Percentiles rank a stretch among this genome's conserved stretches.
phyloP scores from a whole-genome alignment of 768 basidiomycete genomes.

The Agaricus blazei region DNA sequence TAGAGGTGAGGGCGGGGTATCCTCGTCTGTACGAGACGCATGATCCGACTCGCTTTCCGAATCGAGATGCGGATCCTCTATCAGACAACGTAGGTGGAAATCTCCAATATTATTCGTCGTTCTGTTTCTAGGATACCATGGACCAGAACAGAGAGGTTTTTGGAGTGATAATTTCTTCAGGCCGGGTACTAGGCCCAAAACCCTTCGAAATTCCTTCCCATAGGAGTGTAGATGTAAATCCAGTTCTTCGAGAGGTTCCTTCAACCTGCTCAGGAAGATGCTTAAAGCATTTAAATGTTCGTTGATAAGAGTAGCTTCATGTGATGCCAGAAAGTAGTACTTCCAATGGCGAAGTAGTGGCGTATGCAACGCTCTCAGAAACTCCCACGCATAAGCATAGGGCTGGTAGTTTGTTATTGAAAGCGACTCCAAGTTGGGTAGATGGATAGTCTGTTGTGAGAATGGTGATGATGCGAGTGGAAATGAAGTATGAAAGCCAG shows the following conservation, averaged over 20 bases:
- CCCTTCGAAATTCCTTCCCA: background rate
- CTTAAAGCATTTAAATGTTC: background rate
- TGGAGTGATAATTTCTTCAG: background rate
- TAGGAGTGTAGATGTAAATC: background rate
- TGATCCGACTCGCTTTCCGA: too few relatives aligned
- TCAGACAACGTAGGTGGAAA: background rate
- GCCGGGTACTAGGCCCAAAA: background rate
- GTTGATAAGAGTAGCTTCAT: background rate
- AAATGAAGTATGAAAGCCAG: background rate
- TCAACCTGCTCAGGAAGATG: background rate
- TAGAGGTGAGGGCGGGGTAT: too few relatives aligned
- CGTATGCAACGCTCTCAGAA: background rate
- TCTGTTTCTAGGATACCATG: background rate
- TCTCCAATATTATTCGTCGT: background rate
- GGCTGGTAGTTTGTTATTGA: background rate
- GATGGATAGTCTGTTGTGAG: background rate
- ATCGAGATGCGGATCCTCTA: too few relatives aligned
- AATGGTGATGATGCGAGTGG: background rate
- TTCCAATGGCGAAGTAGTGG: background rate
- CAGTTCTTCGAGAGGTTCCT: background rate
- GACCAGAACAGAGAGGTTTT: background rate
- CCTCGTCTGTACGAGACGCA: too few relatives aligned
- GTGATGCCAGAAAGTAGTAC: background rate
- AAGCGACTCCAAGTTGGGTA: background rate
- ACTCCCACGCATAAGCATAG: background rate